Evolutionary conservation across 2,329 filamentous ascomycete genomes (phyloP), one percentile per base, ranked within the genome.

Genomic region (Xylaria sp.): DNA sequence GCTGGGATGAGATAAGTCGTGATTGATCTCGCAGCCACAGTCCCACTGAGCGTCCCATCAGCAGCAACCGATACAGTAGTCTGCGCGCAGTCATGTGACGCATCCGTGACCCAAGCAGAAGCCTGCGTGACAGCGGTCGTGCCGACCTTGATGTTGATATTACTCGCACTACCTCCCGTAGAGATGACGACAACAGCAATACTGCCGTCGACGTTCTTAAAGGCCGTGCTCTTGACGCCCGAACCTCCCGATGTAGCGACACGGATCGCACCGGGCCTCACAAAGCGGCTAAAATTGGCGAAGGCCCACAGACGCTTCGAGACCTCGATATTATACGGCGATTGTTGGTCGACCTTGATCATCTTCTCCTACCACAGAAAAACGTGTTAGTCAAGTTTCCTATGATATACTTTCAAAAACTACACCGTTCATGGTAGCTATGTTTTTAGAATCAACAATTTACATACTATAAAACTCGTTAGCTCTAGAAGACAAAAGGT

Each of bases 321-420:
- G 5, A 76, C 72, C 65, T 75, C 71, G 70, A 73, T 74, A 55
- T 72, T 74, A 62, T 72, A 72, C 0, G 74, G 75, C 28, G 54
- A 33, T 60, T 73, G 78, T 60, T 78, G 76, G 61, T 79, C 78
- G 5, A 82, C 81, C 79, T 80, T 83, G 14, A 79, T 78, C 68
- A 83, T 74, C 21, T 82, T 82, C 69, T 75, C 74, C n/a, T n/a
- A n/a, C n/a, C n/a, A n/a, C n/a, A n/a, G n/a, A n/a, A n/a, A n/a
- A n/a, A n/a, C n/a, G n/a, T n/a, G n/a, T n/a, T n/a, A n/a, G n/a
- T n/a, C n/a, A n/a, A n/a, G n/a, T n/a, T n/a, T n/a, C n/a, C n/a
- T n/a, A n/a, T n/a, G n/a, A n/a, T n/a, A n/a, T n/a, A n/a, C n/a
- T n/a, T n/a, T n/a, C n/a, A n/a, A n/a, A n/a, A n/a, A n/a, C n/a